These are phyloP conservation scores for Globisporangium middletonii DNA, from an alignment of 352 stramenopile species.

Conservation along the genomic window DNA sequence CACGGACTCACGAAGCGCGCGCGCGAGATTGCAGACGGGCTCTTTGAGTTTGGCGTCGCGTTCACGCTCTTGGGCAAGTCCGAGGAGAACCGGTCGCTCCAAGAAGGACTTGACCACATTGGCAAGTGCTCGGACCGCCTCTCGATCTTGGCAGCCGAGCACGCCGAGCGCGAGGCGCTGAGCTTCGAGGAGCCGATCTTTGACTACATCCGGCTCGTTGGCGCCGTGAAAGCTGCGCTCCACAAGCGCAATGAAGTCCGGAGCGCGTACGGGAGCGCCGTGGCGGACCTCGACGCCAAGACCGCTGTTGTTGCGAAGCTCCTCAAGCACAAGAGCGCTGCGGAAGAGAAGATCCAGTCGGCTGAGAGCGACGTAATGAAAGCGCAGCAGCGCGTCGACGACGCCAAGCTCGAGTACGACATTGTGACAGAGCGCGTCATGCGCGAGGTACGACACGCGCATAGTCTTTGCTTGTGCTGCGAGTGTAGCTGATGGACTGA, in stretches of 20 bases:
- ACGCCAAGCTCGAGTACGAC: constrained; percentile 91
- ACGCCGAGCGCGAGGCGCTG: constrained; percentile 89
- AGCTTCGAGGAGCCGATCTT: constrained; percentile 95
- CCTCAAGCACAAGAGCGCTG: constrained; percentile 48
- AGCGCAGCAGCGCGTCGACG: constrained; percentile 82
- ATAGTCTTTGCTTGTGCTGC: not conserved
- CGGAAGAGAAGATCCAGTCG: constrained; percentile 87
- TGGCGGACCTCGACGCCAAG: constrained; percentile 88
- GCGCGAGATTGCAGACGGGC: constrained; percentile 92
- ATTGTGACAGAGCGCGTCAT: constrained; percentile 92
- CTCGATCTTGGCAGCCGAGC: constrained; percentile 87
- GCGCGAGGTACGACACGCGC: constrained; percentile 66
- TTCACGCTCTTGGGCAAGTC: constrained; percentile 94
- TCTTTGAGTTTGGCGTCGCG: constrained; percentile 96
- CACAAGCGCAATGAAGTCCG: constrained; percentile 92
- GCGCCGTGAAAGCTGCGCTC: constrained; percentile 92
- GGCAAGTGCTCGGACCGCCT: constrained; percentile 91
- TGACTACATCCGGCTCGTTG: constrained; percentile 95
- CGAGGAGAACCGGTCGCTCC: constrained; percentile 89
- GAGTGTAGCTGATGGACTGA: not conserved
- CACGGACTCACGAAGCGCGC: constrained; percentile 91
- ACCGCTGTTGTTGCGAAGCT: constrained; percentile 54
- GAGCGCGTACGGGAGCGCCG: constrained; percentile 76
- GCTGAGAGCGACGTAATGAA: constrained; percentile 73
- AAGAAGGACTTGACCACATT: constrained; percentile 89